A percentile compares a stretch with the other conserved stretches of the same genome.
Evolutionary conservation across 495 filamentous ascomycete genomes (phyloP).

Genomic region (Bryoglossum gracile): DNA sequence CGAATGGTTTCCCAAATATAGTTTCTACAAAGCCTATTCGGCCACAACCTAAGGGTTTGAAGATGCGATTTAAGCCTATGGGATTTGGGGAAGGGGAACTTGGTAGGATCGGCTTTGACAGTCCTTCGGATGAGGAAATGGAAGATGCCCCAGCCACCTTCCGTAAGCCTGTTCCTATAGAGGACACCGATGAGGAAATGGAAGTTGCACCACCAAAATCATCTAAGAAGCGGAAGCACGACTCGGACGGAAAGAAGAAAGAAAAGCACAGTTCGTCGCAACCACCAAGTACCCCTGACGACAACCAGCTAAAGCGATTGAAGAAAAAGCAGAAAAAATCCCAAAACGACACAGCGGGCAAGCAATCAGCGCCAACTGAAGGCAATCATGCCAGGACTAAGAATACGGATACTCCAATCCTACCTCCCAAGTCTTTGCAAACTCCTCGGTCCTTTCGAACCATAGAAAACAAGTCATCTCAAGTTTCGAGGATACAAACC

Average conservation of each 20-base stretch:
- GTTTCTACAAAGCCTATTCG: constrained; percentile 30
- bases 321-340: constrained; percentile 19
- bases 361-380: constrained; percentile 14
- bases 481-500: neutral
- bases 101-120: constrained; percentile 36
- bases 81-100: constrained; percentile 39
- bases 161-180: neutral
- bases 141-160: constrained; percentile 17
- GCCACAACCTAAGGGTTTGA: constrained; percentile 50
- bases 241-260: constrained; percentile 4
- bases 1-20: constrained; percentile 24
- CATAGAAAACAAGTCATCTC: neutral
- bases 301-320: constrained; percentile 18
- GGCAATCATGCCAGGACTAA: neutral
- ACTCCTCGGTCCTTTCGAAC: neutral
- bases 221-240: constrained; percentile 16
- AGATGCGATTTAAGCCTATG: constrained; percentile 53
- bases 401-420: constrained; percentile 4
- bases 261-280: constrained; percentile 19
- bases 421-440: neutral
- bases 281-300: constrained; percentile 5
- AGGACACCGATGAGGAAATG: constrained; percentile 10
- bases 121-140: constrained; percentile 32
- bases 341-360: constrained; percentile 8
- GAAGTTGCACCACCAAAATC: neutral